A percentile compares a stretch with the other conserved stretches of the same genome.
Conservation (phyloP, 768 basidiomycete species). For the Lentinula guzmanii region DNA sequence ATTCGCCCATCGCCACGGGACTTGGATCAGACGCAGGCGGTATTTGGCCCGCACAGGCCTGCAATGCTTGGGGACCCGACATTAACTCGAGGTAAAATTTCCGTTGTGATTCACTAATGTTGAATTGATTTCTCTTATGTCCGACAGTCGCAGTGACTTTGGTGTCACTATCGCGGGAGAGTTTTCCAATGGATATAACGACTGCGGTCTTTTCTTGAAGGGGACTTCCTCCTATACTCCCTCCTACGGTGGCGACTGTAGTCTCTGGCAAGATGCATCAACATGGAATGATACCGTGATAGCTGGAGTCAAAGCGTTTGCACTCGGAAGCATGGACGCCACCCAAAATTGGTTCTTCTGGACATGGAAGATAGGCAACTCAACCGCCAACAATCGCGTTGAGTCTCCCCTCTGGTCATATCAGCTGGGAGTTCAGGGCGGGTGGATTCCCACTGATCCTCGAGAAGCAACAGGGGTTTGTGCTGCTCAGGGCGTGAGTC, state of each 20-base stretch:
- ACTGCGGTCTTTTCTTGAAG: constrained; percentile 46
- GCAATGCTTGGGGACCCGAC: constrained; percentile 43
- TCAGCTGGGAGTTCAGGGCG: constrained; percentile 57
- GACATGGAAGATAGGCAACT: constrained; percentile 77
- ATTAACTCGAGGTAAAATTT: constrained; percentile 26
- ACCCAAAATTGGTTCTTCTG: constrained; percentile 69
- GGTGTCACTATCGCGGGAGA: constrained; percentile 65
- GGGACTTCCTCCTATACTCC: constrained; percentile 22
- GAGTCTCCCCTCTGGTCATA: constrained; percentile 66
- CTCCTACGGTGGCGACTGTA: constrained; percentile 31
- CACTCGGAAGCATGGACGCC: constrained; percentile 47
- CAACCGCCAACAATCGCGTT: constrained; percentile 41
- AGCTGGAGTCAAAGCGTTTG: constrained; percentile 11
- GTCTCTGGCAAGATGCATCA: constrained; percentile 35
- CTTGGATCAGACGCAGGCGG: constrained; percentile 28
- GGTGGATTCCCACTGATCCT: constrained; percentile 66
- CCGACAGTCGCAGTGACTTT: constrained; percentile 32
- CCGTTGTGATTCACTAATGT: neutral
- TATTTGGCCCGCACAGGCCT: constrained; percentile 38
- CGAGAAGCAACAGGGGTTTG: constrained; percentile 51
- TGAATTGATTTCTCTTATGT: neutral
- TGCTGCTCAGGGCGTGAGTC: constrained; percentile 32
- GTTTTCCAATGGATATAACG: constrained; percentile 54
- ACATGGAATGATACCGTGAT: constrained; percentile 30
- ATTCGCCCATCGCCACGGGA: constrained; percentile 24